phyloP scores from a whole-genome alignment of 2,329 filamentous ascomycete species.

The Hypoxylon sp. region DNA sequence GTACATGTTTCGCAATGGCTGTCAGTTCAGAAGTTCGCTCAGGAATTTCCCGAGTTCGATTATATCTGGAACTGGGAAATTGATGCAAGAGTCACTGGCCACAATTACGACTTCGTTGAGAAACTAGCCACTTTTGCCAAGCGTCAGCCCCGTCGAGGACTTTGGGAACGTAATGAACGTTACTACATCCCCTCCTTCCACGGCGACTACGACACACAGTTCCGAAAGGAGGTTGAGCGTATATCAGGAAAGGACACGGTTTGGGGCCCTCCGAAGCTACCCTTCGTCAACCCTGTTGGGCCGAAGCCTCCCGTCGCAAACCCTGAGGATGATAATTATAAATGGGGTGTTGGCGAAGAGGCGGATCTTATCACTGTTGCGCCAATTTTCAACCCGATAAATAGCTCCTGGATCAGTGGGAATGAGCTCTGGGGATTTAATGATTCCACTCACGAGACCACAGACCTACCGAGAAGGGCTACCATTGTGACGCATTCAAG shows the following conservation, averaged over 20 bases:
- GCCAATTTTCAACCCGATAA: constrained; percentile 82
- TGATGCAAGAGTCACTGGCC: constrained; percentile 83
- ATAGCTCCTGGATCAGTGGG: constrained; percentile 80
- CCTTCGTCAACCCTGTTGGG: constrained; percentile 73
- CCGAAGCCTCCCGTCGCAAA: constrained; percentile 73
- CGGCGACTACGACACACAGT: constrained; percentile 76
- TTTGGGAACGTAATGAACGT: constrained; percentile 81
- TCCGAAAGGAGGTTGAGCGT: constrained; percentile 74
- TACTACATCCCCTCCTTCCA: constrained; percentile 80
- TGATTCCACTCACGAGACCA: constrained; percentile 63
- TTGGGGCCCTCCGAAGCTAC: constrained; percentile 75
- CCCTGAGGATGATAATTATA: constrained; percentile 75
- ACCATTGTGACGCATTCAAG: constrained; percentile 85
- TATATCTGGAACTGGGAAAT: constrained; percentile 92
- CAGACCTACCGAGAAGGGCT: constrained; percentile 76
- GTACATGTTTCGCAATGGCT: constrained; percentile 78
- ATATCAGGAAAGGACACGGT: constrained; percentile 68
- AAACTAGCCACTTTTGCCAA: constrained; percentile 74
- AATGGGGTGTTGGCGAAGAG: constrained; percentile 83
- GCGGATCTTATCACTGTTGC: constrained; percentile 81
- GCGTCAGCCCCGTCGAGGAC: constrained; percentile 77
- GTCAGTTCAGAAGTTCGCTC: constrained; percentile 80
- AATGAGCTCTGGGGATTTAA: constrained; percentile 78
- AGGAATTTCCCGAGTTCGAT: constrained; percentile 84
- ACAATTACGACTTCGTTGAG: constrained; percentile 84